Conservation (phyloP, 306 rosid species). For the Vicia villosa region DNA sequence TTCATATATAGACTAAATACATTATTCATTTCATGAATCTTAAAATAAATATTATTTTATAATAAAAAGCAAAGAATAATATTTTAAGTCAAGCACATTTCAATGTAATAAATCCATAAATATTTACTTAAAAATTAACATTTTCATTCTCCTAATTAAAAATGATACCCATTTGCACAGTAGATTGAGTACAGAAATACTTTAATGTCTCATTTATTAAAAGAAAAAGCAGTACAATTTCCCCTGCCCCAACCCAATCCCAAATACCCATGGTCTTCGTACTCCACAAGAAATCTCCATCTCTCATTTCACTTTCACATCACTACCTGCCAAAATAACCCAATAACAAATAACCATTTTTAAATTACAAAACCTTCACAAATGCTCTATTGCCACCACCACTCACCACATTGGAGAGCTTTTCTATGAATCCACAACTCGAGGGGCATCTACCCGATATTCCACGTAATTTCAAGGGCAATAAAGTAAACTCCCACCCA, state of each 20-base stretch:
- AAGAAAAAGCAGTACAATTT: not conserved
- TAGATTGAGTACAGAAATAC: not conserved
- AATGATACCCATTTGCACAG: too few species aligned
- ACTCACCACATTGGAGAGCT: slow-evolving; percentile 24
- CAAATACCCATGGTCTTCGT: slow-evolving; percentile 13
- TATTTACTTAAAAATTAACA: too few species aligned
- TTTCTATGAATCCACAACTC: slow-evolving; percentile 34
- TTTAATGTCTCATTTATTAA: slow-evolving; percentile 5
- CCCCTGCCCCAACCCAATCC: not conserved
- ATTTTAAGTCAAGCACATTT: too few species aligned
- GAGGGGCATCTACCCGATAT: slow-evolving; percentile 49
- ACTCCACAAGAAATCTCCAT: not conserved
- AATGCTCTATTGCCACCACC: slow-evolving; percentile 37
- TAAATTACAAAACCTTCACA: not conserved
- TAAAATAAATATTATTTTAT: too few species aligned
- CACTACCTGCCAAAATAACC: not conserved
- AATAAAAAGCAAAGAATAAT: too few species aligned
- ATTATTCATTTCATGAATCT: too few species aligned
- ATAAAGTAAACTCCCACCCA: not conserved
- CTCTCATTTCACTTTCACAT: slow-evolving; percentile 10
- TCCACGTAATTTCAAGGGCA: slow-evolving; percentile 34
- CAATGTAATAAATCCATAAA: too few species aligned
- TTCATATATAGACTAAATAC: too few species aligned
- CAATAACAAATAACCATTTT: not conserved
- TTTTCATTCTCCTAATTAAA: too few species aligned